These are phyloP conservation scores for Conticribra weissflogii DNA, from an alignment of 108 stramenopile genomes.

Conservation along the genomic window DNA sequence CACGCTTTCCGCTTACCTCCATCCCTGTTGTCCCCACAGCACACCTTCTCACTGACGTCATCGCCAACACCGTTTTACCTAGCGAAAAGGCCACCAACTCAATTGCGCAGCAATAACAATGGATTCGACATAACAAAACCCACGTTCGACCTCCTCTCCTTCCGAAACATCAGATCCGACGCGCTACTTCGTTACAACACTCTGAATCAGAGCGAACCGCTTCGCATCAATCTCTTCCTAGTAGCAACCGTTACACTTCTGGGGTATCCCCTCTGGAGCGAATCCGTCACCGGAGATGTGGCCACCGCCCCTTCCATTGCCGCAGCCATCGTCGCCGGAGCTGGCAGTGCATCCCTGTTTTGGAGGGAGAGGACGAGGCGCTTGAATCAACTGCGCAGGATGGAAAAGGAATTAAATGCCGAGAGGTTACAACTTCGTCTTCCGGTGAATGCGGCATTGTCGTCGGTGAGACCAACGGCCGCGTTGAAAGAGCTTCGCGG, in stretches of 20 bases:
- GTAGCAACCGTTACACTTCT: conserved; percentile 53
- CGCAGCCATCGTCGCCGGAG: conserved; percentile 30
- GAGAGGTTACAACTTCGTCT: conserved; percentile 55
- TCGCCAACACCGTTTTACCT: no score
- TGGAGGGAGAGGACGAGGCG: conserved; percentile 66
- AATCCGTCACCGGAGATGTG: conserved; percentile 55
- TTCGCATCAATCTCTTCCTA: conserved; percentile 72
- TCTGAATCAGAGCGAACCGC: conserved; percentile 80
- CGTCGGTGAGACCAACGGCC: conserved; percentile 11
- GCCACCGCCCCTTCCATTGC: conserved; percentile 20
- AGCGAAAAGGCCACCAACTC: not conserved
- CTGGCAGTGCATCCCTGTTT: conserved; percentile 52
- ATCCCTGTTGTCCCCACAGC: no score
- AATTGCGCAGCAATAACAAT: conserved; percentile 32
- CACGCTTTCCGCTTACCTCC: no score
- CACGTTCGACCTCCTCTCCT: conserved; percentile 73
- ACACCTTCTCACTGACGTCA: no score
- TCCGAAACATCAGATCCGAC: conserved; percentile 74
- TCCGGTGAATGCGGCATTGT: conserved; percentile 54
- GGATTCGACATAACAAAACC: conserved; percentile 80
- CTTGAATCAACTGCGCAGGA: conserved; percentile 65
- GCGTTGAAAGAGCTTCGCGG: conserved; percentile 32
- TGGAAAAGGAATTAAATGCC: conserved; percentile 84
- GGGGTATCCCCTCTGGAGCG: conserved; percentile 56
- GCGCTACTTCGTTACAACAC: conserved; percentile 73